Percentiles rank a stretch among this genome's conserved stretches.
Conservation (phyloP, 2,329 filamentous ascomycete species). For the Aspergillus pseudonomiae region DNA sequence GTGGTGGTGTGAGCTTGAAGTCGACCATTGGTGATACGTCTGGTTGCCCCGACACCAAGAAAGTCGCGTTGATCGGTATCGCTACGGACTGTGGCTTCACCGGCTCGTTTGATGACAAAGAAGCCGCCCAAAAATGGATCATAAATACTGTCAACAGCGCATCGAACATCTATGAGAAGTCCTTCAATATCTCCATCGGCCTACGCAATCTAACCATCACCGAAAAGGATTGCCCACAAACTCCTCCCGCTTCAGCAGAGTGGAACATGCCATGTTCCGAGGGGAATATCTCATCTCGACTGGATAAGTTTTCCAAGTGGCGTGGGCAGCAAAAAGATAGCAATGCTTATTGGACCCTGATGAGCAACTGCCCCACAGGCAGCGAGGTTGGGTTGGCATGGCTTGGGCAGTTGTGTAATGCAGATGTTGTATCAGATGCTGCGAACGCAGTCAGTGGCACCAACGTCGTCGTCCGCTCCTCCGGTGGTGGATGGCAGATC, state of each 20-base stretch:
- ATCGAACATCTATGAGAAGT: slow-evolving; percentile 82
- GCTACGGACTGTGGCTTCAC: slow-evolving; percentile 93
- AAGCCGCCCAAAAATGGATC: slow-evolving; percentile 71
- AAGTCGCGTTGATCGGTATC: slow-evolving; percentile 87
- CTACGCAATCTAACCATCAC: slow-evolving; percentile 83
- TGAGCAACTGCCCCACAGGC: slow-evolving; percentile 79
- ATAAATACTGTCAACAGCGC: slow-evolving; percentile 84
- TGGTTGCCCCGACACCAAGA: slow-evolving; percentile 89
- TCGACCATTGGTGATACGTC: slow-evolving; percentile 75
- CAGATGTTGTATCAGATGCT: slow-evolving; percentile 53
- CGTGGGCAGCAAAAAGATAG: slow-evolving; percentile 73
- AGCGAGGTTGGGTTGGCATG: slow-evolving; percentile 89
- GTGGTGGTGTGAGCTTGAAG: slow-evolving; percentile 76
- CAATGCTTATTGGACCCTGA: slow-evolving; percentile 91
- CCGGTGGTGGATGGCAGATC: slow-evolving; percentile 88
- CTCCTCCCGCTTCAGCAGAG: slow-evolving; percentile 65
- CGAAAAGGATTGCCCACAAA: slow-evolving; percentile 72
- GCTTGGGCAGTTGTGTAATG: slow-evolving; percentile 82
- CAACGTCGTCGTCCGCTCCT: slow-evolving; percentile 85
- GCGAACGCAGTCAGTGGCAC: slow-evolving; percentile 77
- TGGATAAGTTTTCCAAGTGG: slow-evolving; percentile 90
- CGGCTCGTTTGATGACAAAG: slow-evolving; percentile 66
- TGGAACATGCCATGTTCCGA: slow-evolving; percentile 79
- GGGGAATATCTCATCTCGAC: slow-evolving; percentile 68
- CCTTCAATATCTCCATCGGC: slow-evolving; percentile 93